phyloP scores from a whole-genome alignment of 345 rosid genomes.

The Gossypium ekmanianum region DNA sequence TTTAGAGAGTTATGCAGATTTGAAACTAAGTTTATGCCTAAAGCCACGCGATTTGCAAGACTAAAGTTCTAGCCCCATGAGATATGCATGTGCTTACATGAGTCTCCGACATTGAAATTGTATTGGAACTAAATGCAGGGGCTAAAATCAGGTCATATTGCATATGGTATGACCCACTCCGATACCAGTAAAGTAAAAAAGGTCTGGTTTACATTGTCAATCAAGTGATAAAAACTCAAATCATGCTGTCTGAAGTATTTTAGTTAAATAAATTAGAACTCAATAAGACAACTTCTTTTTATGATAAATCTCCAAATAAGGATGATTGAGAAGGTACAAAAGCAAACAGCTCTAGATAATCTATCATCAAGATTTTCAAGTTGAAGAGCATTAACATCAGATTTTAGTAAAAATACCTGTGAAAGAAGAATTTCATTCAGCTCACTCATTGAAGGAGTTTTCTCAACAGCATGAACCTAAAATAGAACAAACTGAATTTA shows the following conservation, averaged over 20 bases:
- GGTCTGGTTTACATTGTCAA: neutral
- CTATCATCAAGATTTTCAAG: neutral
- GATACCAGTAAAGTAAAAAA: neutral
- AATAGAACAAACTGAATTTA: slow-evolving; percentile 20
- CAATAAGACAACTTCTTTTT: neutral
- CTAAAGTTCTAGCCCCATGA: no score
- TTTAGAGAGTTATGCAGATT: no score
- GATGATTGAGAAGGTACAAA: slow-evolving; percentile 13
- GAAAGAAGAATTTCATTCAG: slow-evolving; percentile 48
- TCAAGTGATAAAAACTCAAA: neutral
- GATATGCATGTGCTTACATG: neutral
- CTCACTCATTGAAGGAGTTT: slow-evolving; percentile 97
- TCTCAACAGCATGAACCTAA: slow-evolving; percentile 87
- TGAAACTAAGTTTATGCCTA: no score
- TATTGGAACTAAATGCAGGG: neutral
- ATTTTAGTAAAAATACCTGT: slow-evolving; percentile 7
- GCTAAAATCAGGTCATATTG: neutral
- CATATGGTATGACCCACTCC: neutral
- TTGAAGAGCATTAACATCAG: neutral
- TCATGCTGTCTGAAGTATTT: neutral
- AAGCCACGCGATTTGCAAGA: no score
- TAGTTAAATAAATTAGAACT: neutral
- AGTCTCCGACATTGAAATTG: neutral
- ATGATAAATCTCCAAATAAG: neutral
- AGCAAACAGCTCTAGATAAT: neutral